Evolutionary conservation across 2,329 filamentous ascomycete species (phyloP), one percentile per base, ranked within the genome.

Genomic region (Aureobasidium sp.): DNA sequence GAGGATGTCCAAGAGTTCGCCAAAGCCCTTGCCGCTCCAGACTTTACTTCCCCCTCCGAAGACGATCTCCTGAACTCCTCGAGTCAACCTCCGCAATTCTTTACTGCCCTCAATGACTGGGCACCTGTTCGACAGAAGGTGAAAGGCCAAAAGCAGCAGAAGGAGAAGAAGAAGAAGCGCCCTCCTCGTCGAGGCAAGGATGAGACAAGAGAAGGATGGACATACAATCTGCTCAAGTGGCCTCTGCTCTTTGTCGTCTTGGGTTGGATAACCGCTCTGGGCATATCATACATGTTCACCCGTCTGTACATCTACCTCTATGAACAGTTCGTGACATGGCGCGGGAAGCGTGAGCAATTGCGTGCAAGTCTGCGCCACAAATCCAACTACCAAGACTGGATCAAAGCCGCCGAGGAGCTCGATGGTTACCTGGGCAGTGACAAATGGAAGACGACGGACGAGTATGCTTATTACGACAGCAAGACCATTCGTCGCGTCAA

Each of bases 21-120:
- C 64, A 84, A 84, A 63, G 93, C 93, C 8, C 82, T 97, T 9
- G 83, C 85, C n/a, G 90, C 89, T 1, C 91, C 92, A 0, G 91
- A 95, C 65, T 84, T 62, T 34, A 63, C 84, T 1, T 81, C 87
- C 44, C 86, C 88, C 39, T 86, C 82, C 13, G 80, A 83, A 53
- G 76, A 82, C 53, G 86, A 88, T 74, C 77, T 72, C 47, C 70
- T 75, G 55, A 66, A 73, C 70, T 64, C 79, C 68, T 66, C 78
- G 76, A 61, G 77, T 75, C 62, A 73, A 68, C 71, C 76, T 70
- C 64, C 69, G 64, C 61, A 74, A 67, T 91, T 92, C 72, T 90
- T 97, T 69, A 89, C 90, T 3, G 93, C 94, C 44, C 85, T 95
- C 71, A 96, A 96, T 73, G 94, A 99, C 78, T 99, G 94, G 94